Conservation (phyloP, 441 rosid genomes). For the Mallotus japonicus region DNA sequence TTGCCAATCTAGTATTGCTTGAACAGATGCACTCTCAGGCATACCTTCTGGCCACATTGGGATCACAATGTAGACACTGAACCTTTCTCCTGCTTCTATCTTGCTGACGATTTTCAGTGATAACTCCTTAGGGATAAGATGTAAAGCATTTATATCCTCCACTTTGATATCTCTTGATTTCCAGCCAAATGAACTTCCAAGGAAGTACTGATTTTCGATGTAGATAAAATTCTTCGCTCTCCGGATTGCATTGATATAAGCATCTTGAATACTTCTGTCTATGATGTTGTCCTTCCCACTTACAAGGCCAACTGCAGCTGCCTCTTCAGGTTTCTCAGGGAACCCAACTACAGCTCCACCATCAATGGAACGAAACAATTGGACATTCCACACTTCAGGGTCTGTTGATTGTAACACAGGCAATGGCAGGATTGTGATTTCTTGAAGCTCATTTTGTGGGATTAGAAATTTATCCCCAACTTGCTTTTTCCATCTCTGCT, state of each 20-base stretch:
- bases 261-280: constrained; percentile 93
- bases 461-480: constrained; percentile 63
- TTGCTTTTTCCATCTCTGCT: constrained; percentile 90
- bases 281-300: constrained; percentile 89
- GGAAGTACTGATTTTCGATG: constrained; percentile 91
- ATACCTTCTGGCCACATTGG: constrained; percentile 99
- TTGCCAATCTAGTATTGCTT: constrained; percentile 94
- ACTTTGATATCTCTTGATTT: constrained; percentile 60
- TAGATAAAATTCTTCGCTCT: constrained; percentile 86
- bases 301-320: constrained; percentile 75
- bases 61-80: constrained; percentile 73
- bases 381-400: constrained; percentile 77
- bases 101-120: constrained; percentile 82
- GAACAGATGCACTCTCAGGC: constrained; percentile 91
- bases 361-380: constrained; percentile 85
- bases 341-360: constrained; percentile 93
- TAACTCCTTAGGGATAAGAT: constrained; percentile 81
- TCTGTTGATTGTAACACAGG: constrained; percentile 62
- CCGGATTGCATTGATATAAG: constrained; percentile 87
- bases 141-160: constrained; percentile 70
- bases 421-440: constrained; percentile 51
- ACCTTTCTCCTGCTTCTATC: constrained; percentile 79
- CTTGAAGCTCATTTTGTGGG: constrained; percentile 52
- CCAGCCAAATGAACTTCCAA: constrained; percentile 91
- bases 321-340: constrained; percentile 78